These are phyloP conservation scores for Plasmodium sp. DNA, from an alignment of 169 alveolate species.

Conservation along the genomic window DNA sequence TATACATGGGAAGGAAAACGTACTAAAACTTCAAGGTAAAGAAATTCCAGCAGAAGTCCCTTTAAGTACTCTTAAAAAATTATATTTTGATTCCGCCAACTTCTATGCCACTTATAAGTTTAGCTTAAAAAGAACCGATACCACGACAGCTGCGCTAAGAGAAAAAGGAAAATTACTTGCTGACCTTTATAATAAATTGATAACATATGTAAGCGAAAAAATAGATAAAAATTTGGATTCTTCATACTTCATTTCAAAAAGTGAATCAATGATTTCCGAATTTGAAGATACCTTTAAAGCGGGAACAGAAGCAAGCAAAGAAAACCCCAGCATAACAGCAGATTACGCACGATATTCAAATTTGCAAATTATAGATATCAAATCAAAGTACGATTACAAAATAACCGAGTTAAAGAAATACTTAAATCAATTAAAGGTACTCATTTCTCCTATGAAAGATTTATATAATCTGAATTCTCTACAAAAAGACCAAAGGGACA, in stretches of 20 bases:
- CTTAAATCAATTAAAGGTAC: background rate
- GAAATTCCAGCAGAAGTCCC: too few species aligned
- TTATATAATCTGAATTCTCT: too few species aligned
- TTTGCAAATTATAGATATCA: background rate
- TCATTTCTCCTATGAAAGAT: background rate
- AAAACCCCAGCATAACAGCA: background rate
- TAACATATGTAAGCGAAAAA: too few species aligned
- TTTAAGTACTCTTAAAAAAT: too few species aligned
- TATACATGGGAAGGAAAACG: background rate
- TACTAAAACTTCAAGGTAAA: background rate
- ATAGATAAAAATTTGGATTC: background rate
- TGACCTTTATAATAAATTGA: background rate
- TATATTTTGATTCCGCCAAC: too few species aligned
- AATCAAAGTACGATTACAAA: background rate
- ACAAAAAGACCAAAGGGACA: background rate
- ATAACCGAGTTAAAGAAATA: background rate
- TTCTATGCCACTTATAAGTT: too few species aligned
- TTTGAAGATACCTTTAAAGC: background rate
- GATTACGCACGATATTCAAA: too few species aligned
- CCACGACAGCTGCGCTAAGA: background rate
- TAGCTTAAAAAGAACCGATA: too few species aligned
- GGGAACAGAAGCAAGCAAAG: background rate
- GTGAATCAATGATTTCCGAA: background rate
- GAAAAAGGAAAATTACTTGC: background rate
- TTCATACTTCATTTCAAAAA: background rate